Evolutionary conservation across 208 protist genomes (phyloP).

Genomic region (Novymonas esmeraldas): DNA sequence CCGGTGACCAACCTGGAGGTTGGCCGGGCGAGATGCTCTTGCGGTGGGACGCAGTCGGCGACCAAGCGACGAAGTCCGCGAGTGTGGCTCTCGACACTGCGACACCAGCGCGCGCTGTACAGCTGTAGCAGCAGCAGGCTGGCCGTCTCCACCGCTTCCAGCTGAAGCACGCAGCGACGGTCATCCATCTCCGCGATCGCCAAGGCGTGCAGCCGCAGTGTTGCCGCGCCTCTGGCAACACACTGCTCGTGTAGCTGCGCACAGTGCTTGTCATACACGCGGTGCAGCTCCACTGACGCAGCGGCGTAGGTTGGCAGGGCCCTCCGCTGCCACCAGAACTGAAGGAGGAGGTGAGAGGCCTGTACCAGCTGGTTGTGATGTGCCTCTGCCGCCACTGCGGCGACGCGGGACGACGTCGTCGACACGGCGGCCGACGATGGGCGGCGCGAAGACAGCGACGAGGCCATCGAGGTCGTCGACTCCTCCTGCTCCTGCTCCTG

Average conservation of each 20-base stretch:
- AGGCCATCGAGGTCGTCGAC: too few relatives aligned
- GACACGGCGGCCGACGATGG: not conserved
- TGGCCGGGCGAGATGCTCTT: too few relatives aligned
- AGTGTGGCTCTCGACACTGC: not conserved
- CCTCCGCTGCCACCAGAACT: constrained; percentile 32
- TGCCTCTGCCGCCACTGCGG: constrained; percentile 10
- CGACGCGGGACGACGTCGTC: constrained; percentile 7
- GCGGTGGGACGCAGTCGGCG: too few relatives aligned
- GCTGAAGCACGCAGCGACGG: not conserved
- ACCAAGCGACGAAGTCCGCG: not conserved
- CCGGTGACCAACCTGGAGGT: not conserved
- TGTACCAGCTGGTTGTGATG: constrained; percentile 15
- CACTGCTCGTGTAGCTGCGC: constrained; percentile 9
- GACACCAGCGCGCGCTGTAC: constrained; percentile 17
- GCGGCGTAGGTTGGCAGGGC: constrained; percentile 26
- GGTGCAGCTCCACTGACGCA: constrained; percentile 20
- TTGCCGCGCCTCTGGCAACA: not conserved
- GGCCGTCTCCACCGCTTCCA: constrained; percentile 7
- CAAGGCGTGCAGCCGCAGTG: not conserved
- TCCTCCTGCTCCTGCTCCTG: too few relatives aligned
- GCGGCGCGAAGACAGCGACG: not conserved
- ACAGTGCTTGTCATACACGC: constrained; percentile 20
- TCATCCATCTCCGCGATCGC: not conserved
- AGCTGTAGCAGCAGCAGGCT: constrained; percentile 22
- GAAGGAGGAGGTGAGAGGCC: constrained; percentile 18